Conservation (phyloP, 106 monocot species). For the Dioscorea zingiberensis region DNA sequence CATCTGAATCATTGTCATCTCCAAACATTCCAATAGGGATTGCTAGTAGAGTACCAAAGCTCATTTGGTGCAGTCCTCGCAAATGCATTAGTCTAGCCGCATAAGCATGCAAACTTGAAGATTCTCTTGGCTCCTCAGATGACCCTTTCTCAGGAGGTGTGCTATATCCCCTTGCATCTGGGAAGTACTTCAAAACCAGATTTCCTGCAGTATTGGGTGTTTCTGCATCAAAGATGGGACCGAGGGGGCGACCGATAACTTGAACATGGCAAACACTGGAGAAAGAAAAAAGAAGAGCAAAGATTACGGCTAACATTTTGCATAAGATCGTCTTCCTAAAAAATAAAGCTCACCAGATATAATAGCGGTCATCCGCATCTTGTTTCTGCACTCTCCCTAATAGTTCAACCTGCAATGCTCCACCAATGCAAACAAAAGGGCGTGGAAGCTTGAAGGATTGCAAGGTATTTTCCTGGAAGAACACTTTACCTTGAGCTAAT, state of each 20-base stretch:
- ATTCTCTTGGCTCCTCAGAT: background rate
- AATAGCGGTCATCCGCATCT: slow-evolving; percentile 49
- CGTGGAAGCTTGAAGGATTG: slow-evolving; percentile 84
- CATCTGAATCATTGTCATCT: too few species aligned
- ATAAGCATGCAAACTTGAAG: too few species aligned
- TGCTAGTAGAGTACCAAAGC: too few species aligned
- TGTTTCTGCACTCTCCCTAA: slow-evolving; percentile 82
- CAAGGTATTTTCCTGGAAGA: slow-evolving; percentile 50
- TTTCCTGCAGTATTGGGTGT: background rate
- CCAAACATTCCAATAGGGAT: too few species aligned
- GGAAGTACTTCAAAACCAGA: slow-evolving; percentile 16
- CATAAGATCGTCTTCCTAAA: too few species aligned
- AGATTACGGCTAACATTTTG: background rate
- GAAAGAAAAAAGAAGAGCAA: background rate
- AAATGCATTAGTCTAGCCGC: too few species aligned
- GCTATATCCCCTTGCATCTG: slow-evolving; percentile 1
- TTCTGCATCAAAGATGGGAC: slow-evolving; percentile 21
- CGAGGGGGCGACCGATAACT: slow-evolving; percentile 34
- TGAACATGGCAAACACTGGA: slow-evolving; percentile 36
- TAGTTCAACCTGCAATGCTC: slow-evolving; percentile 67
- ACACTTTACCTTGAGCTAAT: too few species aligned
- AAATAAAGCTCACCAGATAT: slow-evolving; percentile 45
- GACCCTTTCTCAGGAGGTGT: background rate
- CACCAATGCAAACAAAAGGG: slow-evolving; percentile 78
- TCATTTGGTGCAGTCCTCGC: too few species aligned